These are phyloP conservation scores for Diaporthe batatas DNA, from an alignment of 2,329 filamentous ascomycete species.

Conservation along the genomic window DNA sequence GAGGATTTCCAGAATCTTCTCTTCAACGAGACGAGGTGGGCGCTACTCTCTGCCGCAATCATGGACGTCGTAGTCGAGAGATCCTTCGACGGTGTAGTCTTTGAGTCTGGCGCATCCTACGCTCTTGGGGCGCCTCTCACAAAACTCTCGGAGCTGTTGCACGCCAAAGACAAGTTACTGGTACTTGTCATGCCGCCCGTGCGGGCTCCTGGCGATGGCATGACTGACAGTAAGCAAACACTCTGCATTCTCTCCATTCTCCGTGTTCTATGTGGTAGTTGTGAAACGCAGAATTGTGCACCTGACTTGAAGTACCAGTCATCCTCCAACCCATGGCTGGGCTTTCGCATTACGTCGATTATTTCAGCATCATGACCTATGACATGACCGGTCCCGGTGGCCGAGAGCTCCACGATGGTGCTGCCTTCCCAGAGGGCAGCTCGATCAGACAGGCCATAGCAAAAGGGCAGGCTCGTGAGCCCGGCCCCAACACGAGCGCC, in stretches of 20 bases:
- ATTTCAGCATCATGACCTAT: constrained; percentile 46
- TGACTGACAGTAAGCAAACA: constrained; percentile 12
- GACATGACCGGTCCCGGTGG: constrained; percentile 44
- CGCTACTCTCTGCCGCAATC: constrained; percentile 39
- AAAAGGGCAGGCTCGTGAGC: constrained; percentile 40
- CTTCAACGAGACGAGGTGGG: constrained; percentile 45
- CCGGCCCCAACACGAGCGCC: constrained; percentile 42
- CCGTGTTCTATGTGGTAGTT: not conserved
- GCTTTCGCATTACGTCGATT: constrained; percentile 43
- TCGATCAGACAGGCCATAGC: constrained; percentile 29
- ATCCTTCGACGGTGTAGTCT: constrained; percentile 44
- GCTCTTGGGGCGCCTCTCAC: constrained; percentile 41
- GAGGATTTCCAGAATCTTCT: constrained; percentile 43
- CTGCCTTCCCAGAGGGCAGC: constrained; percentile 15
- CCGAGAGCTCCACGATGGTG: constrained; percentile 27
- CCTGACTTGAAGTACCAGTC: not conserved
- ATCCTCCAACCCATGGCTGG: constrained; percentile 40
- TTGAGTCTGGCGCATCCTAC: constrained; percentile 44
- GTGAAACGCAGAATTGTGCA: too few species aligned
- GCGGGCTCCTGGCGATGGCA: constrained; percentile 33
- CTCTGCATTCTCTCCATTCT: not conserved
- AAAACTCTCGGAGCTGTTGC: constrained; percentile 40
- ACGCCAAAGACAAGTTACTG: constrained; percentile 41
- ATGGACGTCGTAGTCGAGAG: constrained; percentile 41
- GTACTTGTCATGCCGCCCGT: constrained; percentile 44